Evolutionary conservation across 495 filamentous ascomycete genomes (phyloP), one percentile per base, ranked within the genome.

Genomic region (Lasiosphaeria miniovina): DNA sequence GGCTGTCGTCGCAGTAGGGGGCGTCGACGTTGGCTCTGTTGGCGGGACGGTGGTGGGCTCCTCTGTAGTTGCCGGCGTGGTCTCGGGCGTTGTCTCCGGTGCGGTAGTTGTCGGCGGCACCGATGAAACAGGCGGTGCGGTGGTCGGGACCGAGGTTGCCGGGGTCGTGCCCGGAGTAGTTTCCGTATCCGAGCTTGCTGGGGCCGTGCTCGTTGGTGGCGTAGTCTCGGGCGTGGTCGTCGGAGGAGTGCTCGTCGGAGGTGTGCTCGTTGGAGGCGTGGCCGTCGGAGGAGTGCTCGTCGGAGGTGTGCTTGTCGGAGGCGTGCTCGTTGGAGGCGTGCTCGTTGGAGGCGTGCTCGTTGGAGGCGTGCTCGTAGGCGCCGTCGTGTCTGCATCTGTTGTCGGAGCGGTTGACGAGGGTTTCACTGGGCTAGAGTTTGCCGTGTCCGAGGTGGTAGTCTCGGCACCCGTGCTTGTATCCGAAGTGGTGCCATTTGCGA

Each of bases 401-500:
- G 34, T 32, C 8, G 35, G 3, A 4, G 35, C 8, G 3, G 52
- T 32, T 6, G 52, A 3, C 12, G 52, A 43, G 36, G 36, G 7
- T 32, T 36, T 45, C 15, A 38, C 35, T 0, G 51, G 31, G 51
- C 36, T 15, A 1, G 48, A 33, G 32, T 17, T 55, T 2, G 53
- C 6, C 4, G 36, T 35, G 9, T 36, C 32, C 33, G 50, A 24
- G 6, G 50, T 36, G 12, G 50, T 4, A 36, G 50, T 53, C 9
- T 49, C 46, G 6, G 46, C 31, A n/a, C 8, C 24, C 24, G 24
- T 24, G 24, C 24, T 24, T 24, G 56, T 12, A 54, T 10, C 51
- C 34, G 58, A 60, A 33, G 15, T 24, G 4, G 51, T 53, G 51
- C 35, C 36, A 36, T 53, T 53, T n/a, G 36, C 40, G 17, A 36